phyloP scores from a whole-genome alignment of 768 basidiomycete species.

The Xanthoconium purpureum region DNA sequence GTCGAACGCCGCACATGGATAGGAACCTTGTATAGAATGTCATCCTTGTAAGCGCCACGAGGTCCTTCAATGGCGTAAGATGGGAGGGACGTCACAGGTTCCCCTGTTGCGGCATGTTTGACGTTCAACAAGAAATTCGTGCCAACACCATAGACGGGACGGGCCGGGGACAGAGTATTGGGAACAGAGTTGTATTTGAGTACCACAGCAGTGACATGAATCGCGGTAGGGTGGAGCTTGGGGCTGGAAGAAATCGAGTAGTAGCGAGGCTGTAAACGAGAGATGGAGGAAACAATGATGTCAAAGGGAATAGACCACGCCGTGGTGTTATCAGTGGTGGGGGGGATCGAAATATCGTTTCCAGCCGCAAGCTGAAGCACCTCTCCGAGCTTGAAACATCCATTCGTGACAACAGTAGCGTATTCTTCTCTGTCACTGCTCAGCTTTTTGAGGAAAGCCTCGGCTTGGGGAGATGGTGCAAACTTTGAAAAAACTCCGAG shows the following conservation, averaged over 20 bases:
- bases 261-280: conserved; percentile 94
- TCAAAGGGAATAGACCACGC: conserved; percentile 94
- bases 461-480: conserved; percentile 78
- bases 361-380: conserved; percentile 88
- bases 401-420: conserved; percentile 66
- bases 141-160: conserved; percentile 85
- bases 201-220: conserved; percentile 94
- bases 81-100: conserved; percentile 55
- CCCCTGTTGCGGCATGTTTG: conserved; percentile 67
- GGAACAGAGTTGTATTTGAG: conserved; percentile 82
- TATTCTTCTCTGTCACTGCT: conserved; percentile 89
- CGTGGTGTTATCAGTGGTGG: conserved; percentile 74
- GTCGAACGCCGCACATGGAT: conserved; percentile 95
- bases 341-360: conserved; percentile 57
- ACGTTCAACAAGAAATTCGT: conserved; percentile 96
- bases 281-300: conserved; percentile 88
- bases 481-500: conserved; percentile 84
- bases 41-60: conserved; percentile 74
- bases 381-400: conserved; percentile 90
- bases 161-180: conserved; percentile 48
- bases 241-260: conserved; percentile 99
- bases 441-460: conserved; percentile 67
- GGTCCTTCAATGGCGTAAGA: conserved; percentile 89
- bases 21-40: conserved; percentile 76
- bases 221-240: conserved; percentile 81